Conservation (phyloP, 768 basidiomycete species). For the Cantharellus anzutake region DNA sequence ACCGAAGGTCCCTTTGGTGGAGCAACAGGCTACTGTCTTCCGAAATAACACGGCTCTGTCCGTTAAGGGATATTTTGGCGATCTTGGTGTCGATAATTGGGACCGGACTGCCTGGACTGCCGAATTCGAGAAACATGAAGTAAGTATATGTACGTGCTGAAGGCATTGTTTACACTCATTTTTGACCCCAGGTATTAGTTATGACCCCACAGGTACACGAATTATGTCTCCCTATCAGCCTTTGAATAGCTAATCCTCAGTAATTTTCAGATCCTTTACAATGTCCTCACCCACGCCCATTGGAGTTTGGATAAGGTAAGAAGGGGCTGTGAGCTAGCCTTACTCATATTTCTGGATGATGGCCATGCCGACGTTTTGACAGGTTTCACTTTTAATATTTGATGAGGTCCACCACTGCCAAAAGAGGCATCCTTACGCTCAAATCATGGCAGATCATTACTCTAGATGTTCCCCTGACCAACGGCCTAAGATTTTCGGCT, state of each 20-base stretch:
- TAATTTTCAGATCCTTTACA: slow-evolving; percentile 58
- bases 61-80: slow-evolving; percentile 51
- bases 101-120: slow-evolving; percentile 22
- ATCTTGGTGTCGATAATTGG: slow-evolving; percentile 48
- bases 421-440: slow-evolving; percentile 36
- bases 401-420: slow-evolving; percentile 25
- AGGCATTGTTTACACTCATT: background rate
- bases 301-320: slow-evolving; percentile 48
- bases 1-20: slow-evolving; percentile 68
- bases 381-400: slow-evolving; percentile 39
- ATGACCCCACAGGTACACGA: slow-evolving; percentile 36
- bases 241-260: background rate
- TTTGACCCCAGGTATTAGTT: slow-evolving; percentile 19
- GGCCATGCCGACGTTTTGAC: background rate
- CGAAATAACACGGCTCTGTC: slow-evolving; percentile 38
- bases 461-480: slow-evolving; percentile 21
- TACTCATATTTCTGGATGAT: background rate
- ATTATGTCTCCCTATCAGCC: slow-evolving; percentile 1
- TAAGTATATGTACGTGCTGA: slow-evolving; percentile 21
- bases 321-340: background rate
- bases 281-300: slow-evolving; percentile 62
- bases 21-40: slow-evolving; percentile 38
- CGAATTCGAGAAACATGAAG: slow-evolving; percentile 43
- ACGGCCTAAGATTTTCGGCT: slow-evolving; percentile 77
- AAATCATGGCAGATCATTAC: slow-evolving; percentile 39